Conservation (phyloP, 1,284 basidiomycete genomes). For the Porodaedalea pini region DNA sequence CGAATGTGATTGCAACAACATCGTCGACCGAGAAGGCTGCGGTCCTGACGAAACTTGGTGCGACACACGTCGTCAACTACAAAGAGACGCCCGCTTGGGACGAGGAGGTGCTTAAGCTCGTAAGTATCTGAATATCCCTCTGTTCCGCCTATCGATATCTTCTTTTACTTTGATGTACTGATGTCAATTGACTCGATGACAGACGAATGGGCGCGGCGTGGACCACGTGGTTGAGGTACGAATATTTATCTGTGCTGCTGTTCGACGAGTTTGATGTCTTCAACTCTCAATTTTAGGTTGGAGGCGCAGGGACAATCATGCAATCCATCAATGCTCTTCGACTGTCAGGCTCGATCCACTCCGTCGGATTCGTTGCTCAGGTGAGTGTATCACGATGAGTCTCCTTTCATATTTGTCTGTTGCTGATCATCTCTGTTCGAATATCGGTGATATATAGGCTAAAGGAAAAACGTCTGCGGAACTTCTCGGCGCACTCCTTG, state of each 20-base stretch:
- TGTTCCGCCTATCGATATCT: no score
- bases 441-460: neutral
- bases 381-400: constrained; percentile 25
- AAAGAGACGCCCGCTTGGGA: constrained; percentile 53
- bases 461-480: constrained; percentile 20
- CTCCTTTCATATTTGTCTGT: neutral
- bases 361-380: constrained; percentile 46
- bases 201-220: constrained; percentile 49
- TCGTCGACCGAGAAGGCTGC: constrained; percentile 59
- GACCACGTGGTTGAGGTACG: constrained; percentile 58
- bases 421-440: neutral
- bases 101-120: constrained; percentile 44
- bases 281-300: constrained; percentile 33
- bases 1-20: constrained; percentile 55
- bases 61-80: constrained; percentile 56
- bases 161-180: neutral
- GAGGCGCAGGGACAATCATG: constrained; percentile 47
- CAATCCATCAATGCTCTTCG: constrained; percentile 42
- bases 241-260: neutral
- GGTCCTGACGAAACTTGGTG: constrained; percentile 44
- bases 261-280: neutral
- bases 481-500: constrained; percentile 17
- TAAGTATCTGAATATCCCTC: constrained; percentile 14
- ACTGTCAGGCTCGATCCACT: constrained; percentile 44
- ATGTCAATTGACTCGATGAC: neutral